A percentile compares a stretch with the other conserved stretches of the same genome.
Conservation (phyloP, 768 basidiomycete genomes). For the Amanita muscaria region DNA sequence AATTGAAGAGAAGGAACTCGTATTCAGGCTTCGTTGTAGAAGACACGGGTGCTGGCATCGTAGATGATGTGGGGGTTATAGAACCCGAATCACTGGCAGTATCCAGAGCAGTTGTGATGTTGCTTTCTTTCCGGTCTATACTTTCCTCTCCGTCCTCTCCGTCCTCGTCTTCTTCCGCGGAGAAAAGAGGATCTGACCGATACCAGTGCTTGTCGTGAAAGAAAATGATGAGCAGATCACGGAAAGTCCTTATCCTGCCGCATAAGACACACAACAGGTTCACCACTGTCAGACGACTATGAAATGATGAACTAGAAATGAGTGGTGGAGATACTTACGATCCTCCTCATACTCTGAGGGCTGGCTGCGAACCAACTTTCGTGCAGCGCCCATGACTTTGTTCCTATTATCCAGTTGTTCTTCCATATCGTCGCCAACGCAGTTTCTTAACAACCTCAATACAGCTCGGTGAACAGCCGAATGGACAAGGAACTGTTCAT, state of each 20-base stretch:
- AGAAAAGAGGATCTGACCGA: slow-evolving; percentile 63
- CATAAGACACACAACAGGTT: slow-evolving; percentile 88
- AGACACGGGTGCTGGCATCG: slow-evolving; percentile 36
- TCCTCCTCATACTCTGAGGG: slow-evolving; percentile 91
- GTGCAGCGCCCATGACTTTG: slow-evolving; percentile 78
- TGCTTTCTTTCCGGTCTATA: slow-evolving; percentile 31
- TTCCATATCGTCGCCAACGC: slow-evolving; percentile 87
- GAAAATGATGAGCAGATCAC: slow-evolving; percentile 92
- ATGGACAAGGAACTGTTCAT: slow-evolving; percentile 90
- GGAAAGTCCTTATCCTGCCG: slow-evolving; percentile 82
- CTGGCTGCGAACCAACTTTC: slow-evolving; percentile 51
- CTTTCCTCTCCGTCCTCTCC: slow-evolving; percentile 52
- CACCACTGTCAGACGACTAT: slow-evolving; percentile 51
- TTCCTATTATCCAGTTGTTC: slow-evolving; percentile 76
- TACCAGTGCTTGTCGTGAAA: slow-evolving; percentile 93
- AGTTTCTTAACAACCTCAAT: slow-evolving; percentile 73
- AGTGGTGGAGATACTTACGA: slow-evolving; percentile 38
- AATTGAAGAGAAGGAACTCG: slow-evolving; percentile 93
- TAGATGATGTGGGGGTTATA: slow-evolving; percentile 53
- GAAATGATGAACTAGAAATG: not conserved
- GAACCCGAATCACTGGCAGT: slow-evolving; percentile 17
- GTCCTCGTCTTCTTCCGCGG: slow-evolving; percentile 74
- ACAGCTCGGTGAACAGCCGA: slow-evolving; percentile 86
- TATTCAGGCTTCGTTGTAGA: slow-evolving; percentile 69
- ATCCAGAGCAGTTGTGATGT: slow-evolving; percentile 14